A percentile compares a stretch with the other conserved stretches of the same genome.
Evolutionary conservation across 768 basidiomycete genomes (phyloP).

Genomic region (Termitomyces sp.): DNA sequence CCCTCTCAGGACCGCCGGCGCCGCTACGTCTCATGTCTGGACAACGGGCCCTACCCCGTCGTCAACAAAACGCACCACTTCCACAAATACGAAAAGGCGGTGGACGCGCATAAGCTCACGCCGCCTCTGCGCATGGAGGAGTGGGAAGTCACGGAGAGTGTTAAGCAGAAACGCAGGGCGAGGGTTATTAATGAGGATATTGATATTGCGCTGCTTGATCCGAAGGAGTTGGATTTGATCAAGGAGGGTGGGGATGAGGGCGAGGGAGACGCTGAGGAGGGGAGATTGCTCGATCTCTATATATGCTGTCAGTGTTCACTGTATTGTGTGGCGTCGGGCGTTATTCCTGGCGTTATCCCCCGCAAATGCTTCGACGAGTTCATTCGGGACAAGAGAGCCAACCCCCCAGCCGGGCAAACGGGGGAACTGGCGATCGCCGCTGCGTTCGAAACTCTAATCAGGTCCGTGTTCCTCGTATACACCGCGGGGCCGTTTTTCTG

Average conservation of each 20-base stretch:
- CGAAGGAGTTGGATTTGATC: conserved; percentile 29
- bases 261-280: conserved; percentile 38
- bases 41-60: conserved; percentile 40
- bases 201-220: conserved; percentile 32
- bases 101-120: conserved; percentile 66
- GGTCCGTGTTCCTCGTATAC: conserved; percentile 39
- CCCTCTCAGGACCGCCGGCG: conserved; percentile 57
- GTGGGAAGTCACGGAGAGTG: conserved; percentile 53
- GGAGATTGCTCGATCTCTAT: conserved; percentile 70
- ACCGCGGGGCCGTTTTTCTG: not conserved
- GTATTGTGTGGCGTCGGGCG: conserved; percentile 66
- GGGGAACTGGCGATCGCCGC: conserved; percentile 53
- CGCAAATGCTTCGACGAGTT: conserved; percentile 62
- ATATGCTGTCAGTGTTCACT: conserved; percentile 84
- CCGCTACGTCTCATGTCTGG: conserved; percentile 48
- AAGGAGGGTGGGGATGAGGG: conserved; percentile 33
- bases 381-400: conserved; percentile 54
- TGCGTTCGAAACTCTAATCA: conserved; percentile 65
- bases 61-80: conserved; percentile 78
- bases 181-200: conserved; percentile 24
- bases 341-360: conserved; percentile 75
- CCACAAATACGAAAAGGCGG: conserved; percentile 68
- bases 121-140: conserved; percentile 57
- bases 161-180: conserved; percentile 53
- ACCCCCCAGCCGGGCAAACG: conserved; percentile 56